Conservation (phyloP, 495 filamentous ascomycete species). For the Penicillium coffeae region DNA sequence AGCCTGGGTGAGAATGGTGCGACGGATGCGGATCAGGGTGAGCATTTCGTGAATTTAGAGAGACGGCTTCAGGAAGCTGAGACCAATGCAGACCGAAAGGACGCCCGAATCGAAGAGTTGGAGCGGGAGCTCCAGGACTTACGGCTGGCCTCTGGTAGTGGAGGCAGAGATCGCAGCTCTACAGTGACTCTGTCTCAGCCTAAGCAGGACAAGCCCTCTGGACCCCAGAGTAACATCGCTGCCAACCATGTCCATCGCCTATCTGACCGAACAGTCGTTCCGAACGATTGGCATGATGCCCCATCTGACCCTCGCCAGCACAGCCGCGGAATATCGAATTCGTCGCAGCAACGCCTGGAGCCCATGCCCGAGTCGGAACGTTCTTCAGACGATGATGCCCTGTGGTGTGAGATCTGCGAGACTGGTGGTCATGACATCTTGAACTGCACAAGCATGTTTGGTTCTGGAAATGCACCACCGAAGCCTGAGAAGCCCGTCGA, state of each 20-base stretch:
- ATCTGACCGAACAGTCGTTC: conserved; percentile 47
- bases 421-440: conserved; percentile 90
- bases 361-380: conserved; percentile 70
- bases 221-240: conserved; percentile 28
- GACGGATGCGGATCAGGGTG: conserved; percentile 25
- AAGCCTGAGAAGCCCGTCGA: conserved; percentile 20
- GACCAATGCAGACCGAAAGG: conserved; percentile 64
- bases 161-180: conserved; percentile 34
- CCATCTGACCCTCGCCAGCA: conserved; percentile 31
- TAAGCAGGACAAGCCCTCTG: conserved; percentile 37
- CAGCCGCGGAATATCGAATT: conserved; percentile 28
- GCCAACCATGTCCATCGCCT: conserved; percentile 38
- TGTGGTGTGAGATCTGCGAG: conserved; percentile 98
- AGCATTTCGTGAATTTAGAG: conserved; percentile 53
- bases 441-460: conserved; percentile 87
- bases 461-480: conserved; percentile 28
- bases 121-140: conserved; percentile 79
- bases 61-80: conserved; percentile 74
- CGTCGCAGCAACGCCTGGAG: conserved; percentile 38
- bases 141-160: conserved; percentile 22
- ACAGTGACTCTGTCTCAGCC: conserved; percentile 38
- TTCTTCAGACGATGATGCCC: conserved; percentile 67
- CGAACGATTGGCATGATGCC: conserved; percentile 41
- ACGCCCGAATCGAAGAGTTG: conserved; percentile 78
- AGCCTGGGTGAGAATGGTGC: conserved; percentile 25